phyloP scores from a whole-genome alignment of 2,329 filamentous ascomycete species.

The Calonectria crousiana region DNA sequence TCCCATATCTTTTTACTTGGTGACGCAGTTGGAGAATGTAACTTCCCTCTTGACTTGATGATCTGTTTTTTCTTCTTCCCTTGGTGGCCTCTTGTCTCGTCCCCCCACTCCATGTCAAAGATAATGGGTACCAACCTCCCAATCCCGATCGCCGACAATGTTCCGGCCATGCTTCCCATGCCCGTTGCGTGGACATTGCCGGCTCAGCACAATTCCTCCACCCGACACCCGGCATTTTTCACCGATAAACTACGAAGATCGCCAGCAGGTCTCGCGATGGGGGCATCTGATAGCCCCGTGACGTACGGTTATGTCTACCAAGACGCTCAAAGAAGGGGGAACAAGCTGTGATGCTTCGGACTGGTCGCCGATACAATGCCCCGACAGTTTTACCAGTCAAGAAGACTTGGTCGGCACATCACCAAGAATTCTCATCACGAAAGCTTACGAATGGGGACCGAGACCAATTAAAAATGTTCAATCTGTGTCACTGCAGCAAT shows the following conservation, averaged over 20 bases:
- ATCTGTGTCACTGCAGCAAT: background rate
- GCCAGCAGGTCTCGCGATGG: slow-evolving; percentile 53
- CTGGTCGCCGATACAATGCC: slow-evolving; percentile 9
- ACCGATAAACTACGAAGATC: slow-evolving; percentile 71
- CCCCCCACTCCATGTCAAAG: background rate
- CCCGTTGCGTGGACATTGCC: slow-evolving; percentile 20
- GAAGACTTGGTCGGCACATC: background rate
- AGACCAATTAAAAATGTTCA: background rate
- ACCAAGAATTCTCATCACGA: background rate
- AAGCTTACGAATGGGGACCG: background rate
- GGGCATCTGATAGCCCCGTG: slow-evolving; percentile 59
- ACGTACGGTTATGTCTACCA: slow-evolving; percentile 73
- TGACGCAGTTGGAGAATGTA: slow-evolving; percentile 14
- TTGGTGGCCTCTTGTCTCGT: background rate
- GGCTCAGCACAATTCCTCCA: slow-evolving; percentile 57
- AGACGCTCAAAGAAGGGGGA: slow-evolving; percentile 51
- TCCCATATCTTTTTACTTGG: background rate
- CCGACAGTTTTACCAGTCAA: slow-evolving; percentile 2
- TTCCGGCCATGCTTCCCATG: slow-evolving; percentile 26
- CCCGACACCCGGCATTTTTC: slow-evolving; percentile 82
- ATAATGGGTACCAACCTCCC: slow-evolving; percentile 20
- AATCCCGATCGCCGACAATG: slow-evolving; percentile 12
- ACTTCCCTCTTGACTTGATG: background rate
- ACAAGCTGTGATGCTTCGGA: slow-evolving; percentile 50
- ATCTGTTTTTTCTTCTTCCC: background rate